Percentiles rank a stretch among this genome's conserved stretches.
These are phyloP conservation scores for Seiridium cupressi DNA, from an alignment of 2,329 filamentous ascomycete genomes.

Conservation along the genomic window DNA sequence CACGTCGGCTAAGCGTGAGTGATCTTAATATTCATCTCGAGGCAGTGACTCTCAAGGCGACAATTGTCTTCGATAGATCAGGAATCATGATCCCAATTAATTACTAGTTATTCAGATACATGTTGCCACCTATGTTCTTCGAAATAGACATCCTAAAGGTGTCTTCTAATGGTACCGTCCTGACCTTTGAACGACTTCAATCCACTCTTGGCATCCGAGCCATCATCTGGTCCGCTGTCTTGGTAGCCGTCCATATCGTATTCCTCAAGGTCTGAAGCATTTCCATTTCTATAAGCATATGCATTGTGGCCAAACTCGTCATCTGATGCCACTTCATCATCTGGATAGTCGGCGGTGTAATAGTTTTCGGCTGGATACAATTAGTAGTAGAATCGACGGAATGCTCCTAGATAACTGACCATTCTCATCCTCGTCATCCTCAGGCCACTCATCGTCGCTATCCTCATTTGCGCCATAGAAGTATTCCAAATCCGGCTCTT, in stretches of 20 bases:
- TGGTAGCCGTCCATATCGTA: slow-evolving; percentile 41
- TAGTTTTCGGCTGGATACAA: slow-evolving; percentile 64
- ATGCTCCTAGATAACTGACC: slow-evolving; percentile 39
- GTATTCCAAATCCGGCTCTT: slow-evolving; percentile 55
- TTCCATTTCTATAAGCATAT: slow-evolving; percentile 52
- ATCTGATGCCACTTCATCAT: slow-evolving; percentile 74
- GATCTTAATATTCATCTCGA: too few species aligned
- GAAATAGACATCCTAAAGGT: slow-evolving; percentile 14
- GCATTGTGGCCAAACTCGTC: slow-evolving; percentile 59
- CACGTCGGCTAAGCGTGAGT: too few species aligned
- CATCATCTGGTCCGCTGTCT: slow-evolving; percentile 31
- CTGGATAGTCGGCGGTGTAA: slow-evolving; percentile 77
- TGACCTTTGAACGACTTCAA: slow-evolving; percentile 34
- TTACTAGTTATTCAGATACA: too few species aligned
- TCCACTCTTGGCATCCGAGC: slow-evolving; percentile 16
- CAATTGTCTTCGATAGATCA: too few species aligned
- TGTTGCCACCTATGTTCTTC: too few species aligned
- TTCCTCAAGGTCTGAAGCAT: slow-evolving; percentile 56
- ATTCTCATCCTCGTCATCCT: slow-evolving; percentile 66
- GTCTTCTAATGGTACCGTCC: slow-evolving; percentile 31
- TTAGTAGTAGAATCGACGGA: neutral
- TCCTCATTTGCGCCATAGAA: slow-evolving; percentile 63
- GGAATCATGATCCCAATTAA: too few species aligned
- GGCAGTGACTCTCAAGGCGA: too few species aligned
- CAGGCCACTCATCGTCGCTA: slow-evolving; percentile 55